These are phyloP conservation scores for Metarhizium rileyi DNA, from an alignment of 2,329 filamentous ascomycete genomes.

Conservation along the genomic window DNA sequence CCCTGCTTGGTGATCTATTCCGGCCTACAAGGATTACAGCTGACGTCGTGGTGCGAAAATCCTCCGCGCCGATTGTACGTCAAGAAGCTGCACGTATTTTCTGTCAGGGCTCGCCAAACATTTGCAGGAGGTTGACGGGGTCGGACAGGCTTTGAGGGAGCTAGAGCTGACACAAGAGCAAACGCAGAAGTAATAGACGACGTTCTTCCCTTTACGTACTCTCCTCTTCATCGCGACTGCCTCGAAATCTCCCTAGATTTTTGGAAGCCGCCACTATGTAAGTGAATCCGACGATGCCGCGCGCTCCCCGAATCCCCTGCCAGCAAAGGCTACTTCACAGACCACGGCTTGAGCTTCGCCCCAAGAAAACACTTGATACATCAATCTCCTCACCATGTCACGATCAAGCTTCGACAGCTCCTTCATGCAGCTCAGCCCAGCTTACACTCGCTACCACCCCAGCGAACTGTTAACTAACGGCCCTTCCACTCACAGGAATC, in stretches of 20 bases:
- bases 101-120: not conserved
- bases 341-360: not conserved
- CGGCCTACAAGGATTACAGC: not conserved
- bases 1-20: not conserved
- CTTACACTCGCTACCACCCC: constrained; percentile 10
- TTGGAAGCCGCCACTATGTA: constrained; percentile 8
- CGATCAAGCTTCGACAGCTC: constrained; percentile 22
- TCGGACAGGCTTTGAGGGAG: not conserved
- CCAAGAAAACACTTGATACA: not conserved
- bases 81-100: not conserved
- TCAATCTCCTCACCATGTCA: constrained; percentile 16
- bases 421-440: constrained; percentile 11
- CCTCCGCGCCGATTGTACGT: not conserved
- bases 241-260: not conserved
- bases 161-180: not conserved
- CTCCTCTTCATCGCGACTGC: not conserved
- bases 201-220: not conserved
- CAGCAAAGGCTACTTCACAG: not conserved
- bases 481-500: constrained; percentile 46
- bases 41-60: not conserved
- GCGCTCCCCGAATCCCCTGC: not conserved
- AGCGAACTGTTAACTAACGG: constrained; percentile 19
- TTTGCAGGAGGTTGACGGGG: no score
- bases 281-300: not conserved
- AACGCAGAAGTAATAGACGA: not conserved